Evolutionary conservation across 208 protist species (phyloP).

Genomic region (Blechomonas ayalai): DNA sequence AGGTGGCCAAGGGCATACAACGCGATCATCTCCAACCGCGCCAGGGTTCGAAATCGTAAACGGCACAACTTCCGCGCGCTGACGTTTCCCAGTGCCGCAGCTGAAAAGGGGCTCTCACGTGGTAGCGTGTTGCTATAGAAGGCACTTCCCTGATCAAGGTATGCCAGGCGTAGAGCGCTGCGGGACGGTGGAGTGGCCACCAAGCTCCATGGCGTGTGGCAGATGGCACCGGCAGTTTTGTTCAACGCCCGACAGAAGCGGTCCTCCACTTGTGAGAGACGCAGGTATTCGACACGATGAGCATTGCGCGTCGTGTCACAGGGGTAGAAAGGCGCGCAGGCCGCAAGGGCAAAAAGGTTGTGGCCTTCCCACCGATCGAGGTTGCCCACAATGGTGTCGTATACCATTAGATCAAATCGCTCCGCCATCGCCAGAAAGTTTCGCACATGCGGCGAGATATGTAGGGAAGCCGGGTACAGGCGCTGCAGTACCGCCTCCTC

Average conservation of each 20-base stretch:
- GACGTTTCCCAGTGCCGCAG: neutral
- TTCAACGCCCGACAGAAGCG: too few relatives aligned
- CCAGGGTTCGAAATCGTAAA: neutral
- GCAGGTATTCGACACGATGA: too few relatives aligned
- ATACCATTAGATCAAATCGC: slow-evolving; percentile 18
- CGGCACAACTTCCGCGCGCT: too few relatives aligned
- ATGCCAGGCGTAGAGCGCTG: slow-evolving; percentile 8
- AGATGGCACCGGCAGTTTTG: too few relatives aligned
- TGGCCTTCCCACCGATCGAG: slow-evolving; percentile 28
- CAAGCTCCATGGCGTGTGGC: too few relatives aligned
- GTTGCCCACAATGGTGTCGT: slow-evolving; percentile 41
- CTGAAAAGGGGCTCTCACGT: slow-evolving; percentile 8
- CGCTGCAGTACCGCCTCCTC: too few relatives aligned
- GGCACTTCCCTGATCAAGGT: slow-evolving; percentile 26
- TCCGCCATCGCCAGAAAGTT: slow-evolving; percentile 10
- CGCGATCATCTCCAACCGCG: slow-evolving; percentile 6
- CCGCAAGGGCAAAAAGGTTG: slow-evolving; percentile 16
- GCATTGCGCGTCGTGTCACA: neutral
- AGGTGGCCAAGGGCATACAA: slow-evolving; percentile 5
- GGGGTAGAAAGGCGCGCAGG: slow-evolving; percentile 2
- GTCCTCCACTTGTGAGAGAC: too few relatives aligned
- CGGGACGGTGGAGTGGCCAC: slow-evolving; percentile 1
- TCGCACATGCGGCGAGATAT: too few relatives aligned
- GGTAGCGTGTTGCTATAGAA: slow-evolving; percentile 9
- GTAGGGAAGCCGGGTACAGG: too few relatives aligned